Percentiles rank a stretch among this genome's conserved stretches.
These are phyloP conservation scores for Calocera cornea DNA, from an alignment of 768 basidiomycete genomes.

Conservation along the genomic window DNA sequence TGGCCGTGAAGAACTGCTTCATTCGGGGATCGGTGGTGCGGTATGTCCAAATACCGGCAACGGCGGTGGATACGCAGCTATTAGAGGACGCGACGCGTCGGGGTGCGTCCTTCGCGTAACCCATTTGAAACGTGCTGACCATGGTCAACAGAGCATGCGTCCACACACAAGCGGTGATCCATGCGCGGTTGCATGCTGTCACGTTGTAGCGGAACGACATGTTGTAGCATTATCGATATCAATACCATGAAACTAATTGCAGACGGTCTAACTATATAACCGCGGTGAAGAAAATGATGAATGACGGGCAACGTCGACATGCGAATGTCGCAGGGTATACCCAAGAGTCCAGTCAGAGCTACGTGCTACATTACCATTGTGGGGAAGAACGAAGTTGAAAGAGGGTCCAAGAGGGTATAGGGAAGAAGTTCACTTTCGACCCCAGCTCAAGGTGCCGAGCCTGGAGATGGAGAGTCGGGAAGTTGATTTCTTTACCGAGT, in stretches of 20 bases:
- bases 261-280: not conserved
- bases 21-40: conserved; percentile 97
- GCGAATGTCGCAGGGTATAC: conserved; percentile 3
- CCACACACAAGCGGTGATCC: not conserved
- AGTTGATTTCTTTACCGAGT: not conserved
- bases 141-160: not conserved
- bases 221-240: conserved; percentile 2
- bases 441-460: not conserved
- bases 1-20: conserved; percentile 98
- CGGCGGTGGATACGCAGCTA: conserved; percentile 87
- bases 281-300: not conserved
- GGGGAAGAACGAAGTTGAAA: not conserved
- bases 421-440: not conserved
- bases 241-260: not conserved
- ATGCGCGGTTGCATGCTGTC: not conserved
- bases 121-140: not conserved
- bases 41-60: conserved; percentile 87
- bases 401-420: not conserved
- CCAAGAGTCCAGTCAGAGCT: not conserved
- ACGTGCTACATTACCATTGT: not conserved
- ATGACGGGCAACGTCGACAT: not conserved
- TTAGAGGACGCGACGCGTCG: conserved; percentile 92
- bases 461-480: not conserved
- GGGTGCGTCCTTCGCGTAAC: conserved; percentile 40
- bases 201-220: not conserved